Conservation (phyloP, 352 stramenopile genomes). For the Phytopythium litorale region DNA sequence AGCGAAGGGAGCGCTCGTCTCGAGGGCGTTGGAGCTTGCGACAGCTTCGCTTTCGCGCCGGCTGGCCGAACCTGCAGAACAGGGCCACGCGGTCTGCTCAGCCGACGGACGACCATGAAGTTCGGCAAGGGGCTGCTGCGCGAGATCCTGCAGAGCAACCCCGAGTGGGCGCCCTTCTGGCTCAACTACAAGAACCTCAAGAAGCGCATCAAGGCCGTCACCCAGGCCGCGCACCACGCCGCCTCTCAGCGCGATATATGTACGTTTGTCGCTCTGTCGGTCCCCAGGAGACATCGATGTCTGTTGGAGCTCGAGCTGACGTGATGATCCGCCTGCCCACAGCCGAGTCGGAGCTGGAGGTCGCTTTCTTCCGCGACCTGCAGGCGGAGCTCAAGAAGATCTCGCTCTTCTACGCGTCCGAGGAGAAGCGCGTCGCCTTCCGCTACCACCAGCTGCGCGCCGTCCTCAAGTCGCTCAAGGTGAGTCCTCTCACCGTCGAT, state of each 20-base stretch:
- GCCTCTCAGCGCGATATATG: slow-evolving; percentile 43
- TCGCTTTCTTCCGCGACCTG: slow-evolving; percentile 77
- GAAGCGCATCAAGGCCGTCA: slow-evolving; percentile 80
- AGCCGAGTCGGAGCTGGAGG: slow-evolving; percentile 68
- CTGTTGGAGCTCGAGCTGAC: not conserved
- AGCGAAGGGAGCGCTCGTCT: not conserved
- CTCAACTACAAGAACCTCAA: slow-evolving; percentile 87
- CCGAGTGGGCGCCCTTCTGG: slow-evolving; percentile 83
- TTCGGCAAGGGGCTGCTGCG: slow-evolving; percentile 75
- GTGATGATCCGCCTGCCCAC: not conserved
- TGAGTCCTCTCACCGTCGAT: slow-evolving; percentile 4
- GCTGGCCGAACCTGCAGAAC: not conserved
- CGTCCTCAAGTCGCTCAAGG: slow-evolving; percentile 65
- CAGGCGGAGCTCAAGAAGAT: slow-evolving; percentile 79
- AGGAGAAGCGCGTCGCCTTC: slow-evolving; percentile 72
- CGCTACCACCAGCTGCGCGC: slow-evolving; percentile 70
- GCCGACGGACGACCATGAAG: slow-evolving; percentile 41
- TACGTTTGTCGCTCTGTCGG: slow-evolving; percentile 12
- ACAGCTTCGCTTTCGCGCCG: too few species aligned
- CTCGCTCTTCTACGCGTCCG: slow-evolving; percentile 65
- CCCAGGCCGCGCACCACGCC: slow-evolving; percentile 30
- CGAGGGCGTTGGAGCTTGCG: too few species aligned
- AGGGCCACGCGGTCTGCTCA: not conserved
- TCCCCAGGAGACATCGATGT: not conserved
- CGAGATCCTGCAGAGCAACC: slow-evolving; percentile 71